Percentiles rank a stretch among this genome's conserved stretches.
Evolutionary conservation across 106 monocot species (phyloP).

Genomic region (Xerophyta viscosa): DNA sequence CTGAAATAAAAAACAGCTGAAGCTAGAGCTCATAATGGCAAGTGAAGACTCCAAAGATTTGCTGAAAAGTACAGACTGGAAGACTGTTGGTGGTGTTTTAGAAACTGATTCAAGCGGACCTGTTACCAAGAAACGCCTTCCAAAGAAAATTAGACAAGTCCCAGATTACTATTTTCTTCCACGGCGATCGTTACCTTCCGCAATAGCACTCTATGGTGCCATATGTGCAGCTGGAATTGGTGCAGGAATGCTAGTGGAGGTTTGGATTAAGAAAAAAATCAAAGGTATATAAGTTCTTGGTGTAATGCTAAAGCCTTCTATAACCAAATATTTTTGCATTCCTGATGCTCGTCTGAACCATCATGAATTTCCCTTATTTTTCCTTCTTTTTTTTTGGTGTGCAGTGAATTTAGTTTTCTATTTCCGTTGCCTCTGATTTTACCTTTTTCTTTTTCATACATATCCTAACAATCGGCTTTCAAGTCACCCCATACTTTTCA

Average conservation of each 20-base stretch:
- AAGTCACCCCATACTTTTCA: no score
- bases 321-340: neutral
- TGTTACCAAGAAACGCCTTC: slow-evolving; percentile 49
- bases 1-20: neutral
- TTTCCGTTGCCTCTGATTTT: no score
- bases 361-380: no score
- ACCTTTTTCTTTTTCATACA: no score
- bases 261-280: slow-evolving; percentile 83
- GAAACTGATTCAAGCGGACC: slow-evolving; percentile 24
- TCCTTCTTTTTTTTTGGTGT: no score
- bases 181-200: slow-evolving; percentile 38
- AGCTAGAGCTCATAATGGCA: slow-evolving; percentile 16
- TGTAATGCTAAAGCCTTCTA: neutral
- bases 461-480: no score
- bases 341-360: no score
- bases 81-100: slow-evolving; percentile 32
- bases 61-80: slow-evolving; percentile 83
- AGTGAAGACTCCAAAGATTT: slow-evolving; percentile 57
- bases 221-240: slow-evolving; percentile 74
- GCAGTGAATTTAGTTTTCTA: no score
- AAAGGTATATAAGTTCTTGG: slow-evolving; percentile 24
- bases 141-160: slow-evolving; percentile 70
- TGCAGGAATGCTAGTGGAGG: slow-evolving; percentile 80
- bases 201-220: slow-evolving; percentile 54
- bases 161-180: slow-evolving; percentile 93